Evolutionary conservation across 768 basidiomycete genomes (phyloP), one percentile per base, ranked within the genome.

Genomic region (Pluteus cervinus): DNA sequence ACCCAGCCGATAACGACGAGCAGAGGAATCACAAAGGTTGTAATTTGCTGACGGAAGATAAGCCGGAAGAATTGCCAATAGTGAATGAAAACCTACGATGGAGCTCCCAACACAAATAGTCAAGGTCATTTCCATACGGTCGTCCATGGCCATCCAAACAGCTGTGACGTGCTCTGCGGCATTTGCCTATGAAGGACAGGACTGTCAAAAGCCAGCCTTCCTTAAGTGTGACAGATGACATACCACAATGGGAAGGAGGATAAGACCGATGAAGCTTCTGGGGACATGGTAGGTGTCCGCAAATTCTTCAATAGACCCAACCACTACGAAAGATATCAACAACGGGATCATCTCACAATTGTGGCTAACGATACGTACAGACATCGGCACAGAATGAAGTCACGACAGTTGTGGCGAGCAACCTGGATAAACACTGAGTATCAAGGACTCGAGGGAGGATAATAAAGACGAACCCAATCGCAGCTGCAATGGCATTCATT

Each of bases 351-450:
- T 21, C n/a, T n/a, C 4, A 33, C n/a, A 36, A 15, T 15, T 29
- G 18, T 36, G 16, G 14, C 12, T 26, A 23, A 15, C 15, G 34
- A 17, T 31, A 75, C 81, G 52, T 53, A 83, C 86, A 61, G 52
- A 79, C 86, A 55, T 96, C 92, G 20, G 92, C 91, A 47, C 86
- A 89, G 63, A 94, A 89, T 0, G 87, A 74, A 1, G 90, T 94
- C 31, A 86, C 53, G 31, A 93, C 64, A 2, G 92, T 93, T 9
- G 88, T 79, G 24, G 61, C 54, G 24, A 91, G 63, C 5, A 96
- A 68, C 36, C 84, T 82, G 33, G 25, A 43, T 23, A 21, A 29
- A 21, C 28, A 28, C 6, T 30, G n/a, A n/a, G n/a, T n/a, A n/a
- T n/a, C n/a, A n/a, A n/a, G n/a, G n/a, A n/a, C n/a, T n/a, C n/a